These are phyloP conservation scores for Crucihimalaya himalaica DNA, from an alignment of 345 rosid species.

Conservation along the genomic window DNA sequence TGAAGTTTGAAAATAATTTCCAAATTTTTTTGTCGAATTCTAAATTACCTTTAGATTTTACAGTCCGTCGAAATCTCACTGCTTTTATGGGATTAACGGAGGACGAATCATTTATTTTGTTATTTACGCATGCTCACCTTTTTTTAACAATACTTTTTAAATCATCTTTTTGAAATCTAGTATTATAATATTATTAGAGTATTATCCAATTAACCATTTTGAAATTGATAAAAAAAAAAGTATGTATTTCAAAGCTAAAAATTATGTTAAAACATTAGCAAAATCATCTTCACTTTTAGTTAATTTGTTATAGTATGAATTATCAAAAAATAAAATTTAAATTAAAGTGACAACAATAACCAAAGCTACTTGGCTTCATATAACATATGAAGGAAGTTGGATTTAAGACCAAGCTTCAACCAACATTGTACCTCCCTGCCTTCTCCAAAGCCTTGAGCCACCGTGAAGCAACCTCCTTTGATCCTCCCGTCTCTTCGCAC, in stretches of 20 bases:
- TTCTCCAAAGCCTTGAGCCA: conserved; percentile 74
- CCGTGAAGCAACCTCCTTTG: conserved; percentile 57
- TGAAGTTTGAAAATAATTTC: conserved; percentile 11
- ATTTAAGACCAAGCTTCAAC: conserved; percentile 95
- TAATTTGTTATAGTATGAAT: neutral
- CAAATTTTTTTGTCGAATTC: neutral
- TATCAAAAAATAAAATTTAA: neutral
- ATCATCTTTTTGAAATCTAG: too few relatives aligned
- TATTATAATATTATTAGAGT: too few relatives aligned
- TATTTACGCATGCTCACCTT: conserved; percentile 3
- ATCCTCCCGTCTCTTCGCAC: conserved; percentile 66
- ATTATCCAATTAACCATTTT: too few relatives aligned
- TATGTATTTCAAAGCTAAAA: neutral
- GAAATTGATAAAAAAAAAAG: neutral
- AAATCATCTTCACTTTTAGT: neutral
- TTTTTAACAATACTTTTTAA: too few relatives aligned
- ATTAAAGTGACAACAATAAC: neutral
- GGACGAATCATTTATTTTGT: neutral
- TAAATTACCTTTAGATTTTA: neutral
- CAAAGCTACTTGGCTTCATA: neutral
- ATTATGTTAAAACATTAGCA: neutral
- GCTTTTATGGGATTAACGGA: neutral
- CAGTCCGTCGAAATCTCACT: neutral
- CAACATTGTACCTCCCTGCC: conserved; percentile 83
- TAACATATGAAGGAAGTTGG: neutral